phyloP scores from a whole-genome alignment of 495 filamentous ascomycete genomes.

The Xylaria grammica region DNA sequence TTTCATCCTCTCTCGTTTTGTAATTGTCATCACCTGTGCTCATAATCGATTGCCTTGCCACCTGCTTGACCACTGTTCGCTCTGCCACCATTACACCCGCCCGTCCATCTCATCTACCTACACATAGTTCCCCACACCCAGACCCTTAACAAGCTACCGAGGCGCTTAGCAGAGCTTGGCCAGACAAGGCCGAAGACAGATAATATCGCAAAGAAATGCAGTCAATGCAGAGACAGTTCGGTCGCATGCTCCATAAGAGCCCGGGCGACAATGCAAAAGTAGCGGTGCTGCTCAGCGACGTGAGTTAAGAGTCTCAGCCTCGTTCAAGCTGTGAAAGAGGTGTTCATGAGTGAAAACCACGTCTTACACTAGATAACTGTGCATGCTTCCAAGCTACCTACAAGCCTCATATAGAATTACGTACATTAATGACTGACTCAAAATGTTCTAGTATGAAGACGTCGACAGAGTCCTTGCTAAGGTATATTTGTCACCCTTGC shows the following conservation, averaged over 20 bases:
- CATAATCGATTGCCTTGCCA: neutral
- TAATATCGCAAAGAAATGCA: slow-evolving; percentile 62
- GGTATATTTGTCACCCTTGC: slow-evolving; percentile 48
- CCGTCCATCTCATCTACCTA: neutral
- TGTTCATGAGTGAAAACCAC: neutral
- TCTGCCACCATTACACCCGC: neutral
- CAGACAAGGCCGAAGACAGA: slow-evolving; percentile 29
- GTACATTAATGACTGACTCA: neutral
- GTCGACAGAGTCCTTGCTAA: slow-evolving; percentile 77
- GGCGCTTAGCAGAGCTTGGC: neutral
- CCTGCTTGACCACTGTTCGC: neutral
- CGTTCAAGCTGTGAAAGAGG: neutral
- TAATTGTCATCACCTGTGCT: neutral
- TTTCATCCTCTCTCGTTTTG: neutral
- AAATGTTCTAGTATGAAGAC: slow-evolving; percentile 64
- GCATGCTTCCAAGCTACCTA: neutral
- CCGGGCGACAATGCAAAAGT: slow-evolving; percentile 81
- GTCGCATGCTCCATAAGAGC: slow-evolving; percentile 68
- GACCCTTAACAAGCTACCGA: neutral
- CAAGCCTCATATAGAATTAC: neutral
- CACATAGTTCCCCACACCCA: neutral
- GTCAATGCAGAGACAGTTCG: slow-evolving; percentile 77
- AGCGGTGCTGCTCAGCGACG: slow-evolving; percentile 73
- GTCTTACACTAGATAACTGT: neutral
- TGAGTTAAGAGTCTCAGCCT: slow-evolving; percentile 1